Evolutionary conservation across 2,329 filamentous ascomycete genomes (phyloP).

Genomic region (Daldinia sp.): DNA sequence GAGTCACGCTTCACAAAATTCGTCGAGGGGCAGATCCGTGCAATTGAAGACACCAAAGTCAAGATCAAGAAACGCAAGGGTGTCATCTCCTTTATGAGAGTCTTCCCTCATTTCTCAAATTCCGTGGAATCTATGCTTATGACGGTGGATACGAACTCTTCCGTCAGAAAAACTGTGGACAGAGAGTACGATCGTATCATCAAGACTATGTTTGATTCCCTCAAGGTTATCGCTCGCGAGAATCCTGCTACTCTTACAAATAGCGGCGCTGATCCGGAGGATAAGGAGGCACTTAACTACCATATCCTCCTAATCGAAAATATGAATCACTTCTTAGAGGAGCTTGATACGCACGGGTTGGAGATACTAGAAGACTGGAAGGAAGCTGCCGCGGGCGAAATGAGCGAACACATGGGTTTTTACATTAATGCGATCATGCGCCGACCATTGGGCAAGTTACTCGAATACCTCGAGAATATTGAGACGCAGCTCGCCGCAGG

Average conservation of each 20-base stretch:
- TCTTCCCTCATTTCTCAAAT: slow-evolving; percentile 86
- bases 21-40: slow-evolving; percentile 91
- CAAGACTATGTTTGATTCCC: slow-evolving; percentile 94
- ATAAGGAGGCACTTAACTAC: slow-evolving; percentile 96
- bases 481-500: slow-evolving; percentile 73
- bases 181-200: slow-evolving; percentile 88
- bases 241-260: slow-evolving; percentile 61
- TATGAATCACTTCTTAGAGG: slow-evolving; percentile 97
- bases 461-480: slow-evolving; percentile 91
- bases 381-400: slow-evolving; percentile 77
- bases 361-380: slow-evolving; percentile 85
- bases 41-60: slow-evolving; percentile 97
- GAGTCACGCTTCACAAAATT: slow-evolving; percentile 84
- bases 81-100: slow-evolving; percentile 92
- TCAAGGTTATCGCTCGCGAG: slow-evolving; percentile 89
- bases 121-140: slow-evolving; percentile 85
- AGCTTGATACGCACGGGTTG: slow-evolving; percentile 79
- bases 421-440: slow-evolving; percentile 91
- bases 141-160: slow-evolving; percentile 62
- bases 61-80: slow-evolving; percentile 99
- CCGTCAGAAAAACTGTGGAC: slow-evolving; percentile 80
- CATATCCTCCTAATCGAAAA: slow-evolving; percentile 98
- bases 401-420: slow-evolving; percentile 84
- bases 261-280: slow-evolving; percentile 70
- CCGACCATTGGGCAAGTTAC: slow-evolving; percentile 84